Percentiles rank a stretch among this genome's conserved stretches.
Evolutionary conservation across 2,329 filamentous ascomycete genomes (phyloP).

Genomic region (Geosmithia flava): DNA sequence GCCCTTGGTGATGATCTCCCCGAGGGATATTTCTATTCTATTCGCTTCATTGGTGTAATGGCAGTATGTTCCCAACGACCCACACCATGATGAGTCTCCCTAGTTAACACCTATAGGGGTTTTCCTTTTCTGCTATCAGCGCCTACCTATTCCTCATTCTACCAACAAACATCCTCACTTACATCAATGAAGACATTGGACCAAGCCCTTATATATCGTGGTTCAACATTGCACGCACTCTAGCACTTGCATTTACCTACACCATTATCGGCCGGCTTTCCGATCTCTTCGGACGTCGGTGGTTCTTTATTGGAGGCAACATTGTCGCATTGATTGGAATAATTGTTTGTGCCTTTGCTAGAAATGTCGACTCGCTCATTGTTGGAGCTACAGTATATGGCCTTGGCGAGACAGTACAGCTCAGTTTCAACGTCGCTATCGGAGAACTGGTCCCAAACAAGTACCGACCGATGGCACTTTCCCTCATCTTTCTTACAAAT

Average conservation of each 20-base stretch:
- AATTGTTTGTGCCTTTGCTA: conserved; percentile 19
- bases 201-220: conserved; percentile 19
- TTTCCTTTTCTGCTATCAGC: conserved; percentile 22
- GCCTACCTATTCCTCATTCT: conserved; percentile 23
- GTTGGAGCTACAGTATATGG: conserved; percentile 21
- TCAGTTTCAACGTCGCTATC: conserved; percentile 22
- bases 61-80: conserved; percentile 10
- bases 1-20: conserved; percentile 21
- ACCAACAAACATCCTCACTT: conserved; percentile 22
- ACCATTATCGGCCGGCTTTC: conserved; percentile 24
- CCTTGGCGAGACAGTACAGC: conserved; percentile 21
- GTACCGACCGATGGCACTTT: conserved; percentile 20
- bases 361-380: conserved; percentile 20
- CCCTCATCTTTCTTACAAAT: conserved; percentile 19
- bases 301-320: conserved; percentile 25
- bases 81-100: background rate
- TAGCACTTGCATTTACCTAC: conserved; percentile 21
- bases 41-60: conserved; percentile 17
- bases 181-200: conserved; percentile 23
- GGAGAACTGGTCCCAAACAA: conserved; percentile 29
- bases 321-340: conserved; percentile 21
- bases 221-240: conserved; percentile 21
- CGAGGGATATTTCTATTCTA: conserved; percentile 21
- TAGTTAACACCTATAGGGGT: conserved; percentile 12
- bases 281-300: conserved; percentile 24